phyloP scores from a whole-genome alignment of 345 rosid species.

The Arabis alpina region DNA sequence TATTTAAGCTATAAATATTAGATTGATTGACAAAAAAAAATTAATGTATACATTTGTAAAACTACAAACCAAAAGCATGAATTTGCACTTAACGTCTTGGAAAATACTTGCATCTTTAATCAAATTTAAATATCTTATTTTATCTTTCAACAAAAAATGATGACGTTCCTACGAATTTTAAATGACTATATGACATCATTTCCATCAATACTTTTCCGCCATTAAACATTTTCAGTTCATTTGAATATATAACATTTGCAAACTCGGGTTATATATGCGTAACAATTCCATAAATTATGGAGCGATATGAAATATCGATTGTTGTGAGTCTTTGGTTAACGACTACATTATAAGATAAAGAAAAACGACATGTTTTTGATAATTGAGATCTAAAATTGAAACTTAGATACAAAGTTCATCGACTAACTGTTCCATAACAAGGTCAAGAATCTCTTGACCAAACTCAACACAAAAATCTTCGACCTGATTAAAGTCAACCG shows the following conservation, averaged over 20 bases:
- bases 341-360: constrained; percentile 1
- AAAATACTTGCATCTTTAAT: not conserved
- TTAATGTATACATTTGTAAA: too few species aligned
- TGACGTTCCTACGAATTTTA: not conserved
- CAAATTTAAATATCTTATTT: not conserved
- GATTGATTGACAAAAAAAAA: not conserved
- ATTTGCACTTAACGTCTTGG: not conserved
- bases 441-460: constrained; percentile 59
- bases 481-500: constrained; percentile 40
- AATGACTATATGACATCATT: not conserved
- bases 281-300: not conserved
- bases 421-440: constrained; percentile 47
- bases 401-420: constrained; percentile 51
- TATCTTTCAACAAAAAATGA: not conserved
- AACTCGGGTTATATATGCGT: not conserved
- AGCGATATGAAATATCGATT: not conserved
- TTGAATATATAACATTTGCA: not conserved
- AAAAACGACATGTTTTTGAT: constrained; percentile 18
- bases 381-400: not conserved
- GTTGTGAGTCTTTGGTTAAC: constrained; percentile 13
- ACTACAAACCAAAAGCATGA: too few species aligned
- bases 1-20: too few species aligned
- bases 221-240: not conserved
- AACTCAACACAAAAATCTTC: constrained; percentile 58
- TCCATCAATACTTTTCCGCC: not conserved